Percentiles rank a stretch among this genome's conserved stretches.
Conservation (phyloP, 2,329 filamentous ascomycete genomes). For the Epichloe coenophiala region DNA sequence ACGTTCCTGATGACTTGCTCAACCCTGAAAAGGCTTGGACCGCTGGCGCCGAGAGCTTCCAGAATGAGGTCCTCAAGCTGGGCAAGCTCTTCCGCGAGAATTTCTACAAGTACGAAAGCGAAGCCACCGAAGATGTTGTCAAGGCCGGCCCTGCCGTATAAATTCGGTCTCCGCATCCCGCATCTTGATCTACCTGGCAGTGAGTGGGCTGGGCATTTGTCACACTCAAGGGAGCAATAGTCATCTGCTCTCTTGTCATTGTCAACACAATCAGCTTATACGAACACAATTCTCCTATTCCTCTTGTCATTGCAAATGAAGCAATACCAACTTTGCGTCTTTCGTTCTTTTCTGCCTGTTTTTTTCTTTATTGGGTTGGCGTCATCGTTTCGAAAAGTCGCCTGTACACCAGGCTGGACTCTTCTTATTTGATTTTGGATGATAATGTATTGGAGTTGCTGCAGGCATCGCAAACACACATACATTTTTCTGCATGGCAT, state of each 20-base stretch:
- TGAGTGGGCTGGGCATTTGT: not conserved
- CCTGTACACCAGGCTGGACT: not conserved
- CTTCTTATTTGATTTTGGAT: not conserved
- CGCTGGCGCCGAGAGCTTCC: conserved; percentile 67
- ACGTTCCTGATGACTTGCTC: conserved; percentile 80
- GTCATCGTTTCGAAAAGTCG: not conserved
- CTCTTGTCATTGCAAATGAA: not conserved
- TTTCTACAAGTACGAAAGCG: conserved; percentile 86
- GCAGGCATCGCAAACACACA: not conserved
- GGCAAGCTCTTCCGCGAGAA: conserved; percentile 86
- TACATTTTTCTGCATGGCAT: not conserved
- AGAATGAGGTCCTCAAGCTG: conserved; percentile 79
- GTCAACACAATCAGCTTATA: not conserved
- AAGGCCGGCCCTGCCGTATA: conserved; percentile 42
- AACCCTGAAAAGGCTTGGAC: conserved; percentile 94
- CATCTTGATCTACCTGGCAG: not conserved
- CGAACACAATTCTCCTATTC: not conserved
- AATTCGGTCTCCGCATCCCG: not conserved
- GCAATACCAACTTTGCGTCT: not conserved
- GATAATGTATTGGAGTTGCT: not conserved
- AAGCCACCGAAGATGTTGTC: conserved; percentile 70
- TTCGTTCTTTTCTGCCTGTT: not conserved
- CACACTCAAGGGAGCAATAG: not conserved
- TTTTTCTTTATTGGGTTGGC: not conserved
- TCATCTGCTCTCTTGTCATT: not conserved